phyloP scores from a whole-genome alignment of 768 basidiomycete species.

The Filobasidium wieringae region DNA sequence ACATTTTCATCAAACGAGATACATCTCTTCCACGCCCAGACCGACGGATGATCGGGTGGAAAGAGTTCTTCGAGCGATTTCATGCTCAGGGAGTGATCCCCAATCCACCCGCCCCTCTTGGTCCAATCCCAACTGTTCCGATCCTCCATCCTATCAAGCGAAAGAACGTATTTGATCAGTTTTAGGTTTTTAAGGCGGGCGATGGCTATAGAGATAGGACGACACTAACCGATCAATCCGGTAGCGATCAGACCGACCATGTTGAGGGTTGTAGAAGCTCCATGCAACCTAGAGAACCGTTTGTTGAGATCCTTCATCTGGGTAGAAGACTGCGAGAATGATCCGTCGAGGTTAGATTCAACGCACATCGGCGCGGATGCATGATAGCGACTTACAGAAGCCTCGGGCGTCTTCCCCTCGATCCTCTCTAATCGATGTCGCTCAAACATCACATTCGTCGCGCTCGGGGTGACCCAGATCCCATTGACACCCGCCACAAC shows the following conservation, averaged over 20 bases:
- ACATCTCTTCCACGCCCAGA: too few species aligned
- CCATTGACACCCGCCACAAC: slow-evolving; percentile 51
- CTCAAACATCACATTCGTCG: slow-evolving; percentile 64
- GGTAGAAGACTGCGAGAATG: slow-evolving; percentile 48
- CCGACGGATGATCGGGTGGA: too few species aligned
- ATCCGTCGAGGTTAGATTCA: background rate
- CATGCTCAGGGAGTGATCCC: too few species aligned
- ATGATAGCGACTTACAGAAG: slow-evolving; percentile 46
- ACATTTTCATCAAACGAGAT: too few species aligned
- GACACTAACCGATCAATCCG: slow-evolving; percentile 15
- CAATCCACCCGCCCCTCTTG: slow-evolving; percentile 4
- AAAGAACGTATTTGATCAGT: too few species aligned
- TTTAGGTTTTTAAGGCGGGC: too few species aligned
- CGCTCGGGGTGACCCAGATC: slow-evolving; percentile 59
- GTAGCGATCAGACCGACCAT: slow-evolving; percentile 45
- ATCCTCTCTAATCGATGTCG: slow-evolving; percentile 62
- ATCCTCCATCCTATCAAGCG: slow-evolving; percentile 18
- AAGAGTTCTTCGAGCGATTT: too few species aligned
- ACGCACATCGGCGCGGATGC: background rate
- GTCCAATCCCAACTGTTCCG: slow-evolving; percentile 6
- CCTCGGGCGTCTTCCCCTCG: slow-evolving; percentile 55
- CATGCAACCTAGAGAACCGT: slow-evolving; percentile 57
- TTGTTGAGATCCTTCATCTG: slow-evolving; percentile 60
- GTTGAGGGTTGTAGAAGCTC: slow-evolving; percentile 58
- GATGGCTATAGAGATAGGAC: too few species aligned